Conservation (phyloP, 1,284 basidiomycete species). For the Cutaneotrichosporon sp. region DNA sequence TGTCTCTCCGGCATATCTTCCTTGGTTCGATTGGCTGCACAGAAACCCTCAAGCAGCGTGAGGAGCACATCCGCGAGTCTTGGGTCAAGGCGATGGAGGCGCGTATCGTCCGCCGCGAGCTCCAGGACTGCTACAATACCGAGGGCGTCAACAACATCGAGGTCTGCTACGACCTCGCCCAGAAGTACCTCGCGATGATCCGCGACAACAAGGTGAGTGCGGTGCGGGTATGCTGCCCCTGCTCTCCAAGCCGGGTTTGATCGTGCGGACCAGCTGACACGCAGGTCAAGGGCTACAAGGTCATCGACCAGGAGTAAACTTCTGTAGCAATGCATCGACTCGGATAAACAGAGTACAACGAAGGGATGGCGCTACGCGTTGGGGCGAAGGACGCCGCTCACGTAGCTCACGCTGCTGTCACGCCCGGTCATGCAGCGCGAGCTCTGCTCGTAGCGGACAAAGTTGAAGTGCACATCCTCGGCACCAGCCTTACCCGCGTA, state of each 20-base stretch:
- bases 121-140: slow-evolving; percentile 83
- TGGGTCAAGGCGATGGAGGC: slow-evolving; percentile 96
- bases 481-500: slow-evolving; percentile 56
- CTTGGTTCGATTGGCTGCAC: slow-evolving; percentile 9
- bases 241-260: no score
- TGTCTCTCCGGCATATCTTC: neutral
- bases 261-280: slow-evolving; percentile 9
- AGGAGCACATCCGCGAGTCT: slow-evolving; percentile 79
- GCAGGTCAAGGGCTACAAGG: slow-evolving; percentile 62
- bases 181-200: slow-evolving; percentile 80
- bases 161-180: slow-evolving; percentile 81
- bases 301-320: slow-evolving; percentile 54
- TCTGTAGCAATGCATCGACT: slow-evolving; percentile 28
- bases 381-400: slow-evolving; percentile 61
- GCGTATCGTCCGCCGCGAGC: slow-evolving; percentile 81
- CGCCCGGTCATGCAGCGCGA: slow-evolving; percentile 65
- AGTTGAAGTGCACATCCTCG: slow-evolving; percentile 55
- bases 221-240: no score
- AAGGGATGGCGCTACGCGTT: neutral
- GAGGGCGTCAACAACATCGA: slow-evolving; percentile 92
- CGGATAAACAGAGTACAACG: slow-evolving; percentile 18
- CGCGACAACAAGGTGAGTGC: slow-evolving; percentile 76
- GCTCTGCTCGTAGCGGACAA: slow-evolving; percentile 92
- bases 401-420: slow-evolving; percentile 94
- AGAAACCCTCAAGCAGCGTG: slow-evolving; percentile 62